Conservation (phyloP, 805 yeast species). For the Torulaspora maleeae region DNA sequence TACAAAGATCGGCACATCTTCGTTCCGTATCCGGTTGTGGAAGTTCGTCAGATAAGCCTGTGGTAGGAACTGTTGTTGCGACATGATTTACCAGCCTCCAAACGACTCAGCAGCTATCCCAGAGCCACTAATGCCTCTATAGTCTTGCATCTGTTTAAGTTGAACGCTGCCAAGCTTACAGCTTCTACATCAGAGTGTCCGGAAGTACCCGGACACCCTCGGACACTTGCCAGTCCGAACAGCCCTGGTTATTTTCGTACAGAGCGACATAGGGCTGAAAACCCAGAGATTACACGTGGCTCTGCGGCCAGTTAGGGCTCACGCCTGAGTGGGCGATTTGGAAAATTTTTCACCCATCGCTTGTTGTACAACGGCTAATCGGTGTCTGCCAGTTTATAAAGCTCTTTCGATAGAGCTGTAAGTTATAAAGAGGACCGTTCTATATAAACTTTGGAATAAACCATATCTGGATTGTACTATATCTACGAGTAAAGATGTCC, state of each 20-base stretch:
- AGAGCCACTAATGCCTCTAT: not conserved
- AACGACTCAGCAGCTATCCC: not conserved
- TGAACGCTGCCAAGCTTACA: too few species aligned
- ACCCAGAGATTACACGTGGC: slow-evolving; percentile 9
- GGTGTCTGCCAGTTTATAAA: not conserved
- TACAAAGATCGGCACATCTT: slow-evolving; percentile 65
- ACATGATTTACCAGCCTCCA: slow-evolving; percentile 8
- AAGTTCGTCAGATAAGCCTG: slow-evolving; percentile 80
- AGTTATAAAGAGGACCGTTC: not conserved
- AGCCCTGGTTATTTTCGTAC: not conserved
- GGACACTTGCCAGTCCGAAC: not conserved
- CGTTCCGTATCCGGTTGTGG: slow-evolving; percentile 64
- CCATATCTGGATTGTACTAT: slow-evolving; percentile 5
- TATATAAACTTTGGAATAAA: not conserved
- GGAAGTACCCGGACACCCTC: too few species aligned
- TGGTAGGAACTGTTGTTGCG: slow-evolving; percentile 40
- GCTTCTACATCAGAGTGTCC: too few species aligned
- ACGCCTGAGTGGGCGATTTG: not conserved
- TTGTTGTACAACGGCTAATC: not conserved
- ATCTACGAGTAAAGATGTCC: slow-evolving; percentile 46
- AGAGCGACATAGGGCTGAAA: not conserved
- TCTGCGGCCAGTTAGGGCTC: slow-evolving; percentile 3
- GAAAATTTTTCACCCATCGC: slow-evolving; percentile 6
- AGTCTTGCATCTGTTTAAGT: too few species aligned
- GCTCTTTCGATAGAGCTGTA: not conserved